Conservation (phyloP, 257 asterid species). For the Solanum piurae region DNA sequence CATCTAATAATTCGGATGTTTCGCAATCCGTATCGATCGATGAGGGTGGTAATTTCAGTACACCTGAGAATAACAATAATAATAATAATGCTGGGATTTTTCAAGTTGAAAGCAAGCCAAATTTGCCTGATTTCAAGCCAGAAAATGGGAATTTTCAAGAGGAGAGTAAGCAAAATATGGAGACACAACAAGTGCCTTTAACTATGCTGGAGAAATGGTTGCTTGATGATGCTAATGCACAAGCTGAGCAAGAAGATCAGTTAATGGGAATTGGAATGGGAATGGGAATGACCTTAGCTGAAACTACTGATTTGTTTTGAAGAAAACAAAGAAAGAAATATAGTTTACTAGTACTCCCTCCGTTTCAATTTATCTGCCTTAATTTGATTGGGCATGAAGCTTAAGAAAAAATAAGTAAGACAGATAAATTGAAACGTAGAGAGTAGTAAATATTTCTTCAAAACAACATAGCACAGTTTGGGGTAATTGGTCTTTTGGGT, state of each 20-base stretch:
- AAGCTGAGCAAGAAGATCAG: slow-evolving; percentile 44
- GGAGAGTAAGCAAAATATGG: slow-evolving; percentile 5
- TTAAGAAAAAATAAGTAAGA: background rate
- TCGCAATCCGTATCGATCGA: slow-evolving; percentile 22
- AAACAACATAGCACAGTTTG: background rate
- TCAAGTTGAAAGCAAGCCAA: slow-evolving; percentile 15
- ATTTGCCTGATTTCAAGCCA: background rate
- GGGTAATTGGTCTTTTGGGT: background rate
- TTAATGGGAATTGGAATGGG: slow-evolving; percentile 21
- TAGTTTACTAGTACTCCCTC: background rate
- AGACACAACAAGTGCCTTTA: slow-evolving; percentile 42
- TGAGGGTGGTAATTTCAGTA: slow-evolving; percentile 3
- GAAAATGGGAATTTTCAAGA: background rate
- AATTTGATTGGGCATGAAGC: background rate
- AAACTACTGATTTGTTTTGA: slow-evolving; percentile 73
- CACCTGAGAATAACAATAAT: background rate
- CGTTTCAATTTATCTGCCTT: background rate
- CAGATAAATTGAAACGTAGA: background rate
- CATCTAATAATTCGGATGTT: slow-evolving; percentile 21
- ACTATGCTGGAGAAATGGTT: slow-evolving; percentile 76
- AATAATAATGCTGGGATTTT: background rate
- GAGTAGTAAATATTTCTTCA: background rate
- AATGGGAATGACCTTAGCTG: slow-evolving; percentile 42
- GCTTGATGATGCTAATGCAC: slow-evolving; percentile 50
- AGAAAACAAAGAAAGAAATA: background rate